Base-by-base conservation (phyloP, 495 filamentous ascomycete species). In the Pyrenula massariospora region DNA sequence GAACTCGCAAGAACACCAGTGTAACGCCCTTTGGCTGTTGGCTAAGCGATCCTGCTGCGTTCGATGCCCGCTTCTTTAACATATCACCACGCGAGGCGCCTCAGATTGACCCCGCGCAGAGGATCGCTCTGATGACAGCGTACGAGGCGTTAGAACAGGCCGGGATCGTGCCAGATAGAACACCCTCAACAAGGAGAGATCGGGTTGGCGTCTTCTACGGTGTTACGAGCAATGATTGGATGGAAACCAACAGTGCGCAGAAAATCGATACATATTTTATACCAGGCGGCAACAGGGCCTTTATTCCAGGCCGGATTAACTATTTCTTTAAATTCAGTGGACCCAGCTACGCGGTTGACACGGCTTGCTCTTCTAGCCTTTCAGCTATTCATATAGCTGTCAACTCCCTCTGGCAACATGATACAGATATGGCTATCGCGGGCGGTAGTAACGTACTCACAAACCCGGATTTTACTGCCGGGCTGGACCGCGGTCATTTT, bases 361-460 rank as follows among this genome's bases (percentile, higher is more conserved):
- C 74, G 0, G 80, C 75, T 2, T 83, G 82, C 57, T 78, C 74
- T 0, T 70, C 73, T 1, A 77, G 75, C 56, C 63, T 84, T 20
- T 59, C 76, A 0, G 76, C 75, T 0, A 53, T 84, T 3, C 73
- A 84, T 61, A 60, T 77, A 11, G 82, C 77, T 0, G 70, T 66
- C 20, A 73, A 77, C 25, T 69, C 66, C 22, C 64, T 84, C 12
- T 63, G 69, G 15, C 63, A 62, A 2, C 71, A 75, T 3, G 76
- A 81, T 19, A 70, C 71, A 48, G 61, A 63, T 10, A 68, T 70
- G 50, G 75, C 73, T 0, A 64, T 75, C 51, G 73, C 70, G 1
- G 66, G 63, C 11, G 73, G 72, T 0, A 67, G 67, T 5, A 72
- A 74, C 57, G n/a, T 74, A 12, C 69, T 72, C 24, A 47, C 72